Evolutionary conservation across 1,284 basidiomycete species (phyloP).

Genomic region (Fomes fomentarius): DNA sequence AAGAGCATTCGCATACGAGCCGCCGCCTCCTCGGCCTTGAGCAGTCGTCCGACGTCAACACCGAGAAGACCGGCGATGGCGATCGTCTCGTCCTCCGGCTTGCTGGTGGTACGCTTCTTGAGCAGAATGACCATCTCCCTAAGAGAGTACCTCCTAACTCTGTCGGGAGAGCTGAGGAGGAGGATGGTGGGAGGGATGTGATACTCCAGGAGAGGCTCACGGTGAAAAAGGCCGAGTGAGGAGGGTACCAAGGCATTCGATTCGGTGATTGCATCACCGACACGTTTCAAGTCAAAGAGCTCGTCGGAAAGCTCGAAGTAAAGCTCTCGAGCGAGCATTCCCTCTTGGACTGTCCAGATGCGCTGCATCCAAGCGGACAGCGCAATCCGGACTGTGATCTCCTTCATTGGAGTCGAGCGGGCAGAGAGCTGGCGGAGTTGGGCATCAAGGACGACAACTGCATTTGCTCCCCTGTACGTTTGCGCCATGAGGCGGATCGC

Average conservation of each 20-base stretch:
- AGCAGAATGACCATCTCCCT: constrained; percentile 1
- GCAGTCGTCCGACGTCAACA: constrained; percentile 4
- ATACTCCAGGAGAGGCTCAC: not conserved
- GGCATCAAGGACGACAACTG: constrained; percentile 20
- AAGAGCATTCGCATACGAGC: constrained; percentile 1
- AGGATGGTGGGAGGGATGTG: not conserved
- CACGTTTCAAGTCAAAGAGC: constrained; percentile 28
- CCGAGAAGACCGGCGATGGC: constrained; percentile 13
- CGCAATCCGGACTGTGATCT: constrained; percentile 15
- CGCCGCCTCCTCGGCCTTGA: not conserved
- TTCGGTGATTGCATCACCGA: not conserved
- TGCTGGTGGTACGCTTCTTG: constrained; percentile 8
- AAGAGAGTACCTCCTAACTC: not conserved
- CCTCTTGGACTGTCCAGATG: constrained; percentile 26
- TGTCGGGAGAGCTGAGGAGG: not conserved
- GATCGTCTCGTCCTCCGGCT: constrained; percentile 16
- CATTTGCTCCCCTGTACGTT: constrained; percentile 15
- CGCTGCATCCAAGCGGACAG: constrained; percentile 23
- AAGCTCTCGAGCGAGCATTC: constrained; percentile 17
- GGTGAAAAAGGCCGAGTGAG: constrained; percentile 6
- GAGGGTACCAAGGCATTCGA: constrained; percentile 15
- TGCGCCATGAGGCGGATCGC: constrained; percentile 21
- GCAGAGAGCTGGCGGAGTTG: constrained; percentile 10
- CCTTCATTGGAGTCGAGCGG: not conserved
- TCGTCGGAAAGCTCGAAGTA: constrained; percentile 11